Percentiles rank a stretch among this genome's conserved stretches.
phyloP scores from a whole-genome alignment of 1,284 basidiomycete species.

The Golubevia pallescens region DNA sequence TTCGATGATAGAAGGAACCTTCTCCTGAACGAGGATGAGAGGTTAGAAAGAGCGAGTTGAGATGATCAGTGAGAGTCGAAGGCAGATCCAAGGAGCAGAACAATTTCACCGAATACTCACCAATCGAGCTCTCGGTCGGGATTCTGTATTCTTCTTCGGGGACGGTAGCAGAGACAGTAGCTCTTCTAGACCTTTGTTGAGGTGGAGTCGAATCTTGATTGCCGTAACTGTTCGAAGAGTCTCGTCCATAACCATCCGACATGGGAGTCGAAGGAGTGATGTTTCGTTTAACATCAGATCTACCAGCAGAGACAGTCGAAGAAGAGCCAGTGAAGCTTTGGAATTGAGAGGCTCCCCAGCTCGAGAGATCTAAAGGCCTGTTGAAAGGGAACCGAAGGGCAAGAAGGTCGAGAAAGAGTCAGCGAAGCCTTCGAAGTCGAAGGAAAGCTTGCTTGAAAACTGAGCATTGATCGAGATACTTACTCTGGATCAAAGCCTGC shows the following conservation, averaged over 20 bases:
- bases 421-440: neutral
- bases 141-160: neutral
- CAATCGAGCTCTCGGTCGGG: neutral
- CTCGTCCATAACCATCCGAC: neutral
- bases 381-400: neutral
- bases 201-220: neutral
- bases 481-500: slow-evolving; percentile 33
- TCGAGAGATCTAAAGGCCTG: neutral
- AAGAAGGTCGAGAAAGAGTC: neutral
- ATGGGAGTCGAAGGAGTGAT: neutral
- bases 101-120: neutral
- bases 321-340: neutral
- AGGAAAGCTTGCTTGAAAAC: neutral
- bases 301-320: neutral
- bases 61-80: neutral
- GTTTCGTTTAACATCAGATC: neutral
- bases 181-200: neutral
- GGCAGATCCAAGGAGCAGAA: too few relatives aligned
- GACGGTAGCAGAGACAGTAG: neutral
- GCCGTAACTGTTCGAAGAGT: neutral
- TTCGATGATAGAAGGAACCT: neutral
- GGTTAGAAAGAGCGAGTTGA: neutral
- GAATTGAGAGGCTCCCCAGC: neutral
- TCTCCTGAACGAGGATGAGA: neutral
- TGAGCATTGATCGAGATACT: neutral